Percentiles rank a stretch among this genome's conserved stretches.
phyloP scores from a whole-genome alignment of 2,329 filamentous ascomycete species.

The Xylariales sp. region DNA sequence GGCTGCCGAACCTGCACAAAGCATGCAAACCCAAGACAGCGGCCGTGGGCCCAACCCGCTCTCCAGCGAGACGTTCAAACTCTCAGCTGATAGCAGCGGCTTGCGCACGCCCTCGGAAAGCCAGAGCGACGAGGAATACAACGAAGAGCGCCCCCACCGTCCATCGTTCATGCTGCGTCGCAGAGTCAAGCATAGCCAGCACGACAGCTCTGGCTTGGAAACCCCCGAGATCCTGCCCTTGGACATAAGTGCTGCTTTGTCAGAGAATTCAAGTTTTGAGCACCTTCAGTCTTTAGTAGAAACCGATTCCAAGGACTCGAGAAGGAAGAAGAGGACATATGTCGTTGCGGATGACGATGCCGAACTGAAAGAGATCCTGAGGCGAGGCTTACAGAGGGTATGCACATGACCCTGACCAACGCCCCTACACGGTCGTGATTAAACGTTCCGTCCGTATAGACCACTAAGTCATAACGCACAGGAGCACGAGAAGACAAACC shows the following conservation, averaged over 20 bases:
- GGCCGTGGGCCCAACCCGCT: too few relatives aligned
- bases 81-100: not conserved
- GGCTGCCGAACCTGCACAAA: too few relatives aligned
- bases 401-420: not conserved
- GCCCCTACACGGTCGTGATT: not conserved
- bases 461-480: constrained; percentile 1
- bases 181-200: constrained; percentile 12
- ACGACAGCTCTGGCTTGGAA: constrained; percentile 16
- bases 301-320: constrained; percentile 4
- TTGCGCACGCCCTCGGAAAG: constrained; percentile 27
- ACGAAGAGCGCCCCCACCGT: constrained; percentile 23
- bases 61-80: not conserved
- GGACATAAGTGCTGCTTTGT: constrained; percentile 1
- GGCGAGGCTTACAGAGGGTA: constrained; percentile 24
- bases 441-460: not conserved
- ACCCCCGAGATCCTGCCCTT: constrained; percentile 18
- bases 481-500: constrained; percentile 14
- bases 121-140: constrained; percentile 42
- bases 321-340: constrained; percentile 16
- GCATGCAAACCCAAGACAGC: too few relatives aligned
- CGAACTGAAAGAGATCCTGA: constrained; percentile 34
- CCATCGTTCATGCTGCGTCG: constrained; percentile 15
- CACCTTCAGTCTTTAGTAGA: too few relatives aligned
- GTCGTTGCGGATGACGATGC: constrained; percentile 27
- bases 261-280: constrained; percentile 10